Evolutionary conservation across 2,329 filamentous ascomycete species (phyloP).

Genomic region (Hymenotorrendiella dingleyae): DNA sequence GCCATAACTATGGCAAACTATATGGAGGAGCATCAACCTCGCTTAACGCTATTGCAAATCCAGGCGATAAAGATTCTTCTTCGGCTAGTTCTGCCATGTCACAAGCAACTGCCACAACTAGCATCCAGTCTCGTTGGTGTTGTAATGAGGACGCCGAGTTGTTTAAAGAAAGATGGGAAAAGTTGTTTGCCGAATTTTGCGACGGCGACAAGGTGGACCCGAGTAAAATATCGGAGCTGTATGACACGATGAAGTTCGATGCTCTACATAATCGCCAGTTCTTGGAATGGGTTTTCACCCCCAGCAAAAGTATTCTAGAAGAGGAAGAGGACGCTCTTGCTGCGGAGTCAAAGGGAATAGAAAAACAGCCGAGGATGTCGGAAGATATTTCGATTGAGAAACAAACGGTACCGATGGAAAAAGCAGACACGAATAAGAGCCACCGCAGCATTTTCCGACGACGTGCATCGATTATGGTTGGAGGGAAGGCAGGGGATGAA

Average conservation of each 20-base stretch:
- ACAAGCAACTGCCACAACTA: conserved; percentile 56
- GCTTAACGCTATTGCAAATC: conserved; percentile 50
- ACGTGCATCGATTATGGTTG: conserved; percentile 56
- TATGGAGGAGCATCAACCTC: conserved; percentile 61
- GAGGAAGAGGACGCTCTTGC: conserved; percentile 48
- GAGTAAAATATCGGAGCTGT: conserved; percentile 96
- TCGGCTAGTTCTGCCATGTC: conserved; percentile 44
- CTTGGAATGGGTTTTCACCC: conserved; percentile 95
- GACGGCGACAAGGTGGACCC: conserved; percentile 98
- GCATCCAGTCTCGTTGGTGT: conserved; percentile 89
- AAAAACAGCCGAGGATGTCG: conserved; percentile 21
- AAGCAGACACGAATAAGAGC: conserved; percentile 24
- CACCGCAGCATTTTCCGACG: conserved; percentile 49
- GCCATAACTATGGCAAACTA: conserved; percentile 82
- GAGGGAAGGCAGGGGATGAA: conserved; percentile 42
- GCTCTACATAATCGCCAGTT: conserved; percentile 95
- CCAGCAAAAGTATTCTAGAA: conserved; percentile 69
- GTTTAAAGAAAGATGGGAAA: conserved; percentile 97
- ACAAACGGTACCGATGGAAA: conserved; percentile 21
- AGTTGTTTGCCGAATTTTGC: conserved; percentile 92
- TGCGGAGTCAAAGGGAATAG: conserved; percentile 26
- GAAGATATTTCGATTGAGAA: conserved; percentile 18
- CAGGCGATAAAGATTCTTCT: conserved; percentile 34
- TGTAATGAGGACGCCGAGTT: conserved; percentile 91
- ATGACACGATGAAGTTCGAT: conserved; percentile 99